phyloP scores from a whole-genome alignment of 2,329 filamentous ascomycete species.

The Lasiodiplodia sp. region DNA sequence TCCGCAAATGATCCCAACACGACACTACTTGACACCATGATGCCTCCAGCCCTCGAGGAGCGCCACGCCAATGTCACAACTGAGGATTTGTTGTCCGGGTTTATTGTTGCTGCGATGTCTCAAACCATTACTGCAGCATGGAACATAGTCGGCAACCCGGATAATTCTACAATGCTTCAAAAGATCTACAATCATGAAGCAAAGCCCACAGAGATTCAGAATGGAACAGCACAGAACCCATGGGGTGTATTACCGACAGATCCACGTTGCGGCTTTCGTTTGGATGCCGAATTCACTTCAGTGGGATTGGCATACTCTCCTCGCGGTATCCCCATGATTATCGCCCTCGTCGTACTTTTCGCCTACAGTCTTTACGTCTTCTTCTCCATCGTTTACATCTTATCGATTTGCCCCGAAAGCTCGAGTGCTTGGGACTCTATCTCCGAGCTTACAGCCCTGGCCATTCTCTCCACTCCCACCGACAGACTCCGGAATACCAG shows the following conservation, averaged over 20 bases:
- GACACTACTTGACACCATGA: background rate
- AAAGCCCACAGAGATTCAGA: background rate
- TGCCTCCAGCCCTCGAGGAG: background rate
- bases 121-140: background rate
- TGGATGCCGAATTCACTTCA: background rate
- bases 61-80: background rate
- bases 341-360: background rate
- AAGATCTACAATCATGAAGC: background rate
- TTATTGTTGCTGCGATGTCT: background rate
- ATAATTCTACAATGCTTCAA: background rate
- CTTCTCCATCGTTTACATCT: background rate
- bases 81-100: background rate
- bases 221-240: background rate
- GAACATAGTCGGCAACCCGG: background rate
- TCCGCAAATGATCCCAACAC: background rate
- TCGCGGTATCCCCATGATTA: background rate
- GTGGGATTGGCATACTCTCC: background rate
- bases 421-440: slow-evolving; percentile 15
- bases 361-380: background rate
- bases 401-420: background rate
- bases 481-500: background rate
- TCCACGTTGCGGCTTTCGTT: background rate
- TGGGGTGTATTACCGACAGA: background rate
- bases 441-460: background rate
- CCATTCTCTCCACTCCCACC: background rate